These are phyloP conservation scores for Trametes versicolor DNA, from an alignment of 1,284 basidiomycete species.

Conservation along the genomic window DNA sequence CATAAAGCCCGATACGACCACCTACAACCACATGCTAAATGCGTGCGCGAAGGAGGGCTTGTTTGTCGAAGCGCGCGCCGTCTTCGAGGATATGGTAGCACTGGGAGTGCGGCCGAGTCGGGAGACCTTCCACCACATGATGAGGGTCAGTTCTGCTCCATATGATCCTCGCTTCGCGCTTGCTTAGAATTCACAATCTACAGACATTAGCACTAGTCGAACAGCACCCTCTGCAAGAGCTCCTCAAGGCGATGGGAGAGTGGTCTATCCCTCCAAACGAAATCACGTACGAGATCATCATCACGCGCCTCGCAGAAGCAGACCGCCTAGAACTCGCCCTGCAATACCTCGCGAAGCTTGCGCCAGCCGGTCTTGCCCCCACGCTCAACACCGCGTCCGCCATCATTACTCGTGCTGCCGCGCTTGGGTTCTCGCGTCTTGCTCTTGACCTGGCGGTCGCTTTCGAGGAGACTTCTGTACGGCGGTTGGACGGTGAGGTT, in stretches of 20 bases:
- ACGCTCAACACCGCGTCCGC: constrained; percentile 57
- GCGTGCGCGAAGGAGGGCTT: constrained; percentile 54
- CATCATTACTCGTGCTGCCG: constrained; percentile 60
- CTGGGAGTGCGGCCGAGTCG: constrained; percentile 64
- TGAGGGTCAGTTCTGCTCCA: constrained; percentile 56
- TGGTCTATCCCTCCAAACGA: constrained; percentile 58
- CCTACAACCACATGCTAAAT: constrained; percentile 66
- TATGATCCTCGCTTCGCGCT: neutral
- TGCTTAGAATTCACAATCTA: neutral
- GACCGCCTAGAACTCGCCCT: constrained; percentile 73
- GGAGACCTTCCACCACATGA: constrained; percentile 69
- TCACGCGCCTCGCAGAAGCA: constrained; percentile 55
- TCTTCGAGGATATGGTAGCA: constrained; percentile 76
- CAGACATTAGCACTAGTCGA: constrained; percentile 21
- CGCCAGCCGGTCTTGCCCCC: constrained; percentile 55
- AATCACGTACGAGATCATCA: constrained; percentile 62
- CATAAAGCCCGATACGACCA: constrained; percentile 58
- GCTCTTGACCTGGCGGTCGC: constrained; percentile 71
- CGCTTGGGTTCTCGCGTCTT: constrained; percentile 63
- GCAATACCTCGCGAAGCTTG: constrained; percentile 63
- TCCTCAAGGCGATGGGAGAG: constrained; percentile 58
- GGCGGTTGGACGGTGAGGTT: constrained; percentile 58
- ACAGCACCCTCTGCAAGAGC: constrained; percentile 41
- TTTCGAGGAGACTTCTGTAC: constrained; percentile 64
- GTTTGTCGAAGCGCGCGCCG: constrained; percentile 68